phyloP scores from a whole-genome alignment of 2,329 filamentous ascomycete species.

The Didymella segeticola region DNA sequence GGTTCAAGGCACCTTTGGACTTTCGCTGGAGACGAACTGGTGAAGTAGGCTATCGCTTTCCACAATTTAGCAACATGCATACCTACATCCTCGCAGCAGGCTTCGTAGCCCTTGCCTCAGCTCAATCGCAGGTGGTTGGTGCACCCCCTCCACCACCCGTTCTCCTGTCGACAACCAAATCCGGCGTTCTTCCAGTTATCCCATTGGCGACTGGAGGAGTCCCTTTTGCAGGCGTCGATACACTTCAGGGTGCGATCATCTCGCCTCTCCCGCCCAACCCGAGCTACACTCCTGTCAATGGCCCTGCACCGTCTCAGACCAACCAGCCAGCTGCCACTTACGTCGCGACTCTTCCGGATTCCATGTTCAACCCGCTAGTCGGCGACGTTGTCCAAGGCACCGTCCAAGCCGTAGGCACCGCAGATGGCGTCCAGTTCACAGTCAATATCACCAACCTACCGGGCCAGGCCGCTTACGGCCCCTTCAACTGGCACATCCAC shows the following conservation, averaged over 20 bases:
- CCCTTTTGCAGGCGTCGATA: constrained; percentile 30
- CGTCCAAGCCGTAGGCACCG: constrained; percentile 38
- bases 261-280: constrained; percentile 26
- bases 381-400: constrained; percentile 36
- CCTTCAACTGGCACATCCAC: constrained; percentile 50
- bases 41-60: too few species aligned
- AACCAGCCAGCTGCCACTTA: constrained; percentile 31
- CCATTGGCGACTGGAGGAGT: constrained; percentile 18
- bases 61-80: background rate
- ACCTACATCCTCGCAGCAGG: constrained; percentile 16
- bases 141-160: constrained; percentile 23
- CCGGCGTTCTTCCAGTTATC: constrained; percentile 29
- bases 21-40: too few species aligned
- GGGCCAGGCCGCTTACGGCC: constrained; percentile 24
- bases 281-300: constrained; percentile 30
- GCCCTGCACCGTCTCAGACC: constrained; percentile 29
- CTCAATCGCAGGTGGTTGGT: constrained; percentile 27
- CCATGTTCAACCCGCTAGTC: constrained; percentile 32
- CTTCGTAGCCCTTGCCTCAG: constrained; percentile 15
- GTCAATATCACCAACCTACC: constrained; percentile 50
- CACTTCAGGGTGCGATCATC: constrained; percentile 37
- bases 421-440: constrained; percentile 47
- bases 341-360: constrained; percentile 29
- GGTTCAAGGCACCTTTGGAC: background rate
- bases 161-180: constrained; percentile 28